Base-by-base conservation (phyloP, 768 basidiomycete species). In the Amanita muscaria region DNA sequence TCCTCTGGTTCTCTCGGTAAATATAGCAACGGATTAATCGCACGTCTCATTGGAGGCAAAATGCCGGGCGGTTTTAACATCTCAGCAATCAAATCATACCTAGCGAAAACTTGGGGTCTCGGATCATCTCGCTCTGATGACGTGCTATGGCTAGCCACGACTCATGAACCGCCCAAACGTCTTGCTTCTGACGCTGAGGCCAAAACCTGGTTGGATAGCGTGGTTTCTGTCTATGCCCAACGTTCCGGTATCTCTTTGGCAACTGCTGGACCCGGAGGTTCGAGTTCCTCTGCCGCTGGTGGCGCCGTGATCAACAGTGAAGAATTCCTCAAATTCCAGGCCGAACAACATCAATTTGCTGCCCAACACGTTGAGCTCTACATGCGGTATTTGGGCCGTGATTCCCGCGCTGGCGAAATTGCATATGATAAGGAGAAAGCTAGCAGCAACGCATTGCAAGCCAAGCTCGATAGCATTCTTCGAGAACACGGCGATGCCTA, bases 51-150 rank as follows among this genome's bases (percentile, higher is more conserved):
- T 41, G 89, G 92, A 47, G 81, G 82, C 37, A 99, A 99, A 69
- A 94, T 99, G 89, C 96, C 96, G 24, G 96, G 96, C 61, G 94
- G 94, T 27, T 99, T 99, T 79, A 96, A 96, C 54, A 71, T 84
- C 15, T 88, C 93, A 5, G 77, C 88, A 9, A 91, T 93, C 62
- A 93, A 96, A 65, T 66, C 77, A 0, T 76, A 99, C 61, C 74
- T 99, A 22, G 76, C 80, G 29, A 98, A 97, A 73, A 77, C 77
- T 21, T 98, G 93, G 92, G 96, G 96, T 38, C 69, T 98, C n/a
- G 96, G 94, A 22, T 69, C 94, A 3, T 74, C 76, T 12, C 91
- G 93, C 40, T 78, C 88, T 6, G 96, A 98, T 53, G 88, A 77
- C 15, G 90, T 93, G 9, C 79, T 99, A 29, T 74, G 98, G 22